phyloP scores from a whole-genome alignment of 2,329 filamentous ascomycete species.

The Cladobotryum protrusum region DNA sequence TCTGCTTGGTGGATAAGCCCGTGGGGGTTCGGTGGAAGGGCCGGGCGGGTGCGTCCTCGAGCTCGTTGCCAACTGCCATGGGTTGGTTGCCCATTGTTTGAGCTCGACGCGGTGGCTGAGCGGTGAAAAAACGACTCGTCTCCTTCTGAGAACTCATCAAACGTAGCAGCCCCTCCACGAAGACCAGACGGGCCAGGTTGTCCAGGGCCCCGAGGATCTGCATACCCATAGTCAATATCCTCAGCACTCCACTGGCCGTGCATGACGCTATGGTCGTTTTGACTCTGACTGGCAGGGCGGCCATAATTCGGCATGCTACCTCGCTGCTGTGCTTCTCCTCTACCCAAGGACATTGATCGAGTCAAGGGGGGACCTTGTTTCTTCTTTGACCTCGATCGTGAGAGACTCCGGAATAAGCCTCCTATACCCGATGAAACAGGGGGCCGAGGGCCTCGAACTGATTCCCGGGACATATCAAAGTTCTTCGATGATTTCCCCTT shows the following conservation, averaged over 20 bases:
- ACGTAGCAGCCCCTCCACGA: constrained; percentile 35
- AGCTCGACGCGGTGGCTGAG: constrained; percentile 28
- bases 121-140: constrained; percentile 54
- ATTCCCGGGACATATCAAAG: constrained; percentile 32
- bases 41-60: constrained; percentile 17
- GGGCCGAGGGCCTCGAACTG: constrained; percentile 39
- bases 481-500: constrained; percentile 28
- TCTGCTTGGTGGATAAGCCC: constrained; percentile 56
- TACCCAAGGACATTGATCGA: constrained; percentile 56
- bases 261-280: constrained; percentile 46
- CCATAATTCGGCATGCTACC: constrained; percentile 23
- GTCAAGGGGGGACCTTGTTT: constrained; percentile 39
- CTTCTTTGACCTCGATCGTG: constrained; percentile 27
- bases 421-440: constrained; percentile 40
- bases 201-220: constrained; percentile 15
- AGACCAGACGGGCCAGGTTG: constrained; percentile 26
- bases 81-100: constrained; percentile 24
- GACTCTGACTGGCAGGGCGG: constrained; percentile 33
- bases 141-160: constrained; percentile 46
- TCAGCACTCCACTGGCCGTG: constrained; percentile 48
- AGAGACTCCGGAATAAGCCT: constrained; percentile 42
- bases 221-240: constrained; percentile 33
- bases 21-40: constrained; percentile 66
- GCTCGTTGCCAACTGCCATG: constrained; percentile 16
- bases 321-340: constrained; percentile 40